Evolutionary conservation across 2,329 filamentous ascomycete genomes (phyloP), one percentile per base, ranked within the genome.

Genomic region (Bipolaris gigantea): DNA sequence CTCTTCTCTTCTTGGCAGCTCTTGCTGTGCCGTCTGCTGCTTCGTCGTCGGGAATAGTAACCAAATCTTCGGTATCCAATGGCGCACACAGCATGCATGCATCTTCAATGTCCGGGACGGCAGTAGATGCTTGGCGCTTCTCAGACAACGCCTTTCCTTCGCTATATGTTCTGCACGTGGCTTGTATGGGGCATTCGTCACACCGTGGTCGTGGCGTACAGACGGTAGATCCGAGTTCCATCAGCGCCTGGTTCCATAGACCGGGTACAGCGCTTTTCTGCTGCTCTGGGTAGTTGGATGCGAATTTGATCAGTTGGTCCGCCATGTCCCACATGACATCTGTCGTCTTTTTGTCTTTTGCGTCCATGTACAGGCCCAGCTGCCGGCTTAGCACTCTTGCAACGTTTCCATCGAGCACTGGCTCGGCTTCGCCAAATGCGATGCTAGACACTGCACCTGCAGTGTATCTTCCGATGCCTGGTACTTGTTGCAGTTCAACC

Each of bases 401-500:
- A 7, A 87, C 85, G 53, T 87, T 87, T 9, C 85, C 85, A 61
- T 87, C 85, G 0, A 87, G 82, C 77, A 87, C 84, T 1, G 85
- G 79, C 32, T 80, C 82, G 0, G 84, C 73, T 23, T 76, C 75
- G 0, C 85, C 85, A 61, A 85, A 87, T 0, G 85, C 84, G 46
- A 87, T 87, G 48, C 83, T 81, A 0, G 83, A 79, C 5, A 87
- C 80, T 4, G 85, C 85, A 2, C 85, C 85, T 0, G 84, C 85
- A 0, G 85, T 87, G 57, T 87, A 87, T 39, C 80, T 75, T 0
- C 85, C 85, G 2, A 87, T 83, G 2, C 85, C 85, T 0, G 85
- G 82, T 1, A 87, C 78, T 46, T 78, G 76, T 5, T 76, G 74
- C 50, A 82, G 75, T 15, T 78, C 77, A 4, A 70, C 72, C 0